Evolutionary conservation across 169 alveolate species (phyloP).

Genomic region (Ichthyophthirius multifiliis): DNA sequence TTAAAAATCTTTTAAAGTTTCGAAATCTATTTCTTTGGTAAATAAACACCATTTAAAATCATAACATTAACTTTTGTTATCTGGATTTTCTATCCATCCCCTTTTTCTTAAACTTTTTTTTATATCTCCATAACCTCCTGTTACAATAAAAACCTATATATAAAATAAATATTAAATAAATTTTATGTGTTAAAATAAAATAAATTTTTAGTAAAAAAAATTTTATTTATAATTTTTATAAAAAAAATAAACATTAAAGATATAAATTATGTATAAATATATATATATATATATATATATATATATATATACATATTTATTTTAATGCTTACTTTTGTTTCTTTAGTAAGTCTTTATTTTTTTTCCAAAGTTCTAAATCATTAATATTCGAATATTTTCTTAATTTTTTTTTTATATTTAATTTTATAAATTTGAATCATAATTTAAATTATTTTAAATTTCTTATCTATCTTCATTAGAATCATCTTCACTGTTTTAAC

Average conservation of each 20-base stretch:
- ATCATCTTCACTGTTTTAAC: background rate
- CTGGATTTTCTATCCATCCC: slow-evolving; percentile 86
- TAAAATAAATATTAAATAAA: background rate
- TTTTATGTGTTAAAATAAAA: background rate
- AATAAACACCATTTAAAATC: slow-evolving; percentile 78
- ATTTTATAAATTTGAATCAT: background rate
- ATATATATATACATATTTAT: too few relatives aligned
- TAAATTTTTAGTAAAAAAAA: too few relatives aligned
- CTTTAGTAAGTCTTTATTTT: slow-evolving; percentile 54
- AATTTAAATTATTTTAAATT: background rate
- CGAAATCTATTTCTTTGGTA: slow-evolving; percentile 74
- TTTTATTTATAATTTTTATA: too few relatives aligned
- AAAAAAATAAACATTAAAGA: too few relatives aligned
- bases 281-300: too few relatives aligned
- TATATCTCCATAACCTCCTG: slow-evolving; percentile 79
- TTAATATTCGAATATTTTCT: slow-evolving; percentile 49
- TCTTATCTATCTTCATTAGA: background rate
- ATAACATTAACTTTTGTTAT: slow-evolving; percentile 68
- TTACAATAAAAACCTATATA: slow-evolving; percentile 55
- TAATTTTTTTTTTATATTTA: slow-evolving; percentile 15
- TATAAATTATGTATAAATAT: background rate
- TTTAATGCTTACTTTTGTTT: slow-evolving; percentile 35
- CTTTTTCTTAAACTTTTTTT: slow-evolving; percentile 60
- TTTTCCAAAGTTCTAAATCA: slow-evolving; percentile 66
- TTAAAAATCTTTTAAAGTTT: slow-evolving; percentile 56